phyloP scores from a whole-genome alignment of 768 basidiomycete species.

The Pisolithus marmoratus region DNA sequence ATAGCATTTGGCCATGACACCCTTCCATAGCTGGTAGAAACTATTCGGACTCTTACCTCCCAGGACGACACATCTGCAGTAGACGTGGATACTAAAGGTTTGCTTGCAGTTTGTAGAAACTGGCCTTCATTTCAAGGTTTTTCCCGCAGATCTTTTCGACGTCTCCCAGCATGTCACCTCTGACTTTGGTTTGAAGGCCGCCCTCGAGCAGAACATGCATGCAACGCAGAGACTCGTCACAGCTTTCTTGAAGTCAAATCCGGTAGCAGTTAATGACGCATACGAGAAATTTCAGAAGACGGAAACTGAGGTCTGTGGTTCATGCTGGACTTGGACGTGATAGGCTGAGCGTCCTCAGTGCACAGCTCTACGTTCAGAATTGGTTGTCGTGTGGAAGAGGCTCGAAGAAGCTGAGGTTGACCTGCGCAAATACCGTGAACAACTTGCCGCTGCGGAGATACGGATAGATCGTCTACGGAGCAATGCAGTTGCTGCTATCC shows the following conservation, averaged over 20 bases:
- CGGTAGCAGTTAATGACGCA: slow-evolving; percentile 31
- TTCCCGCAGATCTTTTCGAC: slow-evolving; percentile 23
- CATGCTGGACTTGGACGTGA: neutral
- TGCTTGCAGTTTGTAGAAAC: neutral
- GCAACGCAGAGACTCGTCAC: slow-evolving; percentile 57
- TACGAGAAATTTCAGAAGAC: slow-evolving; percentile 46
- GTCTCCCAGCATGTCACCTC: slow-evolving; percentile 27
- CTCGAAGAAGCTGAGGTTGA: slow-evolving; percentile 47
- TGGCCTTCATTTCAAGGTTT: neutral
- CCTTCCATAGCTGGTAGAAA: slow-evolving; percentile 52
- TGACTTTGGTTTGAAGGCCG: slow-evolving; percentile 30
- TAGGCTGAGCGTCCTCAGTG: slow-evolving; percentile 36
- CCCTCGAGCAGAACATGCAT: slow-evolving; percentile 49
- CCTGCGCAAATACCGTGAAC: slow-evolving; percentile 43
- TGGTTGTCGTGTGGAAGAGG: slow-evolving; percentile 43
- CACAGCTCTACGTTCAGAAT: slow-evolving; percentile 51
- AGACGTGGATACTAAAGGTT: slow-evolving; percentile 40
- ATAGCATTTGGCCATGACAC: neutral
- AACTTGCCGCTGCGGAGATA: slow-evolving; percentile 52
- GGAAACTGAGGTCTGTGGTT: slow-evolving; percentile 52
- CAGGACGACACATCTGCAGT: slow-evolving; percentile 44
- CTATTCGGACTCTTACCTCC: slow-evolving; percentile 54
- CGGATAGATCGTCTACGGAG: slow-evolving; percentile 59
- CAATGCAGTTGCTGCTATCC: slow-evolving; percentile 43
- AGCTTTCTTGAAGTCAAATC: slow-evolving; percentile 41